Evolutionary conservation across 2,329 filamentous ascomycete genomes (phyloP).

Genomic region (Sporothrix protearum): DNA sequence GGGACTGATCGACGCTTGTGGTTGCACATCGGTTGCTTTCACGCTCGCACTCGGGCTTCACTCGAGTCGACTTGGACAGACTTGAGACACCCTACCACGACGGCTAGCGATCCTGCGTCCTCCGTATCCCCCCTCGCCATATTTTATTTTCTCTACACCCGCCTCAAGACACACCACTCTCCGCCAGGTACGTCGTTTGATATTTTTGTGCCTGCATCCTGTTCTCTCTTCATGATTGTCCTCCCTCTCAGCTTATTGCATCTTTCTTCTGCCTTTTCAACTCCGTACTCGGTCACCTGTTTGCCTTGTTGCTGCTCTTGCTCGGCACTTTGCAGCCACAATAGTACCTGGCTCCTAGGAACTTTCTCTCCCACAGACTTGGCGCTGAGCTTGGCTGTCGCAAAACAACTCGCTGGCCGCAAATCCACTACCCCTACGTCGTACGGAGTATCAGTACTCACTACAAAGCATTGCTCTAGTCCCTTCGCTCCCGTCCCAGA

Average conservation of each 20-base stretch:
- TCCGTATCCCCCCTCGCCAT: background rate
- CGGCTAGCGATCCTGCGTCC: slow-evolving; percentile 6
- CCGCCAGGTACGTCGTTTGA: background rate
- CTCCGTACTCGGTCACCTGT: background rate
- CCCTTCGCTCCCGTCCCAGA: slow-evolving; percentile 4
- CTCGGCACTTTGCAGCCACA: background rate
- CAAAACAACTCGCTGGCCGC: background rate
- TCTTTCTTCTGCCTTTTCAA: background rate
- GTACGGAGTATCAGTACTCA: too few relatives aligned
- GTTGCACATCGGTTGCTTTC: background rate
- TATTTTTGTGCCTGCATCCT: background rate
- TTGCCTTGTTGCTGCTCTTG: background rate
- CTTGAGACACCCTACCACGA: background rate
- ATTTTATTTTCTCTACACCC: background rate
- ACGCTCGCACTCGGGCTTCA: background rate
- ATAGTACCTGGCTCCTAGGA: background rate
- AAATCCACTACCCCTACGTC: slow-evolving; percentile 17
- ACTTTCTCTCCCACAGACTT: background rate
- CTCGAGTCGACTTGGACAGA: background rate
- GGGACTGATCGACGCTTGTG: background rate
- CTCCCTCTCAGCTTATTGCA: background rate
- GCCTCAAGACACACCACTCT: background rate
- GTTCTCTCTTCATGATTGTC: background rate
- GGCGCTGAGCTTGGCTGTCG: slow-evolving; percentile 17
- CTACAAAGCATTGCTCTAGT: background rate